Base-by-base conservation (phyloP, 768 basidiomycete genomes). In the Strobilomyces echinocephalus region DNA sequence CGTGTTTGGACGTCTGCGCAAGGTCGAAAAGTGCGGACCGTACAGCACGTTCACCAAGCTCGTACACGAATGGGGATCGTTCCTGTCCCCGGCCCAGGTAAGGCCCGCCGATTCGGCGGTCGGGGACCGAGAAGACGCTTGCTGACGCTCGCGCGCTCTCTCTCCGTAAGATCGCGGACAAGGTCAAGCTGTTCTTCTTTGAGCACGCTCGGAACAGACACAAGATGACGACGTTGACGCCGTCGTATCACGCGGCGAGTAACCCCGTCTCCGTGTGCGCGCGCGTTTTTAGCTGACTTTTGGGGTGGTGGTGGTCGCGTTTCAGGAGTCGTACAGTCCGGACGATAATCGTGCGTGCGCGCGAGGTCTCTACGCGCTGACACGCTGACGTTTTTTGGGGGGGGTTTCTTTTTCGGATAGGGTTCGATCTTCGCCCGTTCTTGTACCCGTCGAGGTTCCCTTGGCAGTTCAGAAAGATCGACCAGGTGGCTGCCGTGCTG, bases 11-110 rank as follows among this genome's bases (percentile, higher is more conserved):
- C 79, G 95, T 28, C 78, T 99, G 24, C 83, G 97, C 49, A 98
- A 99, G 72, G 82, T 95, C 38, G 94, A 97, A 63, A 98, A 98
- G 73, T 94, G 92, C 67, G 97, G 97, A 3, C 95, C 97, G 2
- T 98, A 95, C 72, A 91, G 91, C 76, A 97, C 88, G 76, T 99
- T 95, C 67, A 95, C 91, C 33, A 97, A 97, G 72, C 77, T 99
- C 39, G 78, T 93, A 1, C 88, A 92, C 60, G 90, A 97, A 68
- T 98, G 97, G 97, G 93, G 94, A 0, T 78, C 80, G 5, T 77
- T 81, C 61, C 70, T 97, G 55, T 93, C 91, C 14, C 97, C 95
- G 6, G 56, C 73, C 6, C 85, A 97, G 78, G 94, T 91, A 54
- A 24, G 35, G 24, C 24, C 24, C 16, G 35, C 14, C 35, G 35